Conservation (phyloP, 495 filamentous ascomycete genomes). For the Rostrohypoxylon terebratum region DNA sequence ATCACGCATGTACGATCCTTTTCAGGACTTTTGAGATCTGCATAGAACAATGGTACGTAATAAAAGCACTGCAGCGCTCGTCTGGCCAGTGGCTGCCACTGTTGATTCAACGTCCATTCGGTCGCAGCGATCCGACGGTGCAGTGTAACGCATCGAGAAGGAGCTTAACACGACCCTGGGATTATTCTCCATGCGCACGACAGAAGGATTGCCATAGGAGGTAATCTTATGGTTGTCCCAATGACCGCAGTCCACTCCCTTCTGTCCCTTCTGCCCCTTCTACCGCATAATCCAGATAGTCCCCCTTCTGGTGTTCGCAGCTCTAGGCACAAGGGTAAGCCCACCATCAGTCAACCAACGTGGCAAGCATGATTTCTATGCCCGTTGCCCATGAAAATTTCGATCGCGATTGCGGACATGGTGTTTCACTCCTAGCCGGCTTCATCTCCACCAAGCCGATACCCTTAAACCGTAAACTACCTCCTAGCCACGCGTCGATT, state of each 20-base stretch:
- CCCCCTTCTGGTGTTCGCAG: neutral
- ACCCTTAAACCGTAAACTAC: neutral
- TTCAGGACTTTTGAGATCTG: slow-evolving; percentile 16
- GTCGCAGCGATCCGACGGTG: slow-evolving; percentile 11
- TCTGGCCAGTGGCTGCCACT: slow-evolving; percentile 19
- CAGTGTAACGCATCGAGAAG: slow-evolving; percentile 33
- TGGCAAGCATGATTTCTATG: slow-evolving; percentile 19
- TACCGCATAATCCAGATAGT: neutral
- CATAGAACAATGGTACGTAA: slow-evolving; percentile 24
- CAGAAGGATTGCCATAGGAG: slow-evolving; percentile 6
- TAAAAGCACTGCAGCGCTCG: slow-evolving; percentile 10
- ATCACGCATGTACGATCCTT: slow-evolving; percentile 35
- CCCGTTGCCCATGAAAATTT: slow-evolving; percentile 17
- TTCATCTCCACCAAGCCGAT: slow-evolving; percentile 21
- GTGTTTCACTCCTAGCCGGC: slow-evolving; percentile 16
- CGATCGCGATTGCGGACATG: slow-evolving; percentile 22
- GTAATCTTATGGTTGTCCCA: slow-evolving; percentile 10
- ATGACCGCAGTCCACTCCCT: neutral
- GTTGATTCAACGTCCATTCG: neutral
- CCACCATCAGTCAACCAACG: slow-evolving; percentile 16
- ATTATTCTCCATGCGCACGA: slow-evolving; percentile 1
- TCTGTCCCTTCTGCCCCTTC: neutral
- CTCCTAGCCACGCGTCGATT: neutral
- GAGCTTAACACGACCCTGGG: slow-evolving; percentile 11
- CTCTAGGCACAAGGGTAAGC: slow-evolving; percentile 16